Percentiles rank a stretch among this genome's conserved stretches.
Conservation (phyloP, 140 eudicot genomes). For the Senecio squalidus region DNA sequence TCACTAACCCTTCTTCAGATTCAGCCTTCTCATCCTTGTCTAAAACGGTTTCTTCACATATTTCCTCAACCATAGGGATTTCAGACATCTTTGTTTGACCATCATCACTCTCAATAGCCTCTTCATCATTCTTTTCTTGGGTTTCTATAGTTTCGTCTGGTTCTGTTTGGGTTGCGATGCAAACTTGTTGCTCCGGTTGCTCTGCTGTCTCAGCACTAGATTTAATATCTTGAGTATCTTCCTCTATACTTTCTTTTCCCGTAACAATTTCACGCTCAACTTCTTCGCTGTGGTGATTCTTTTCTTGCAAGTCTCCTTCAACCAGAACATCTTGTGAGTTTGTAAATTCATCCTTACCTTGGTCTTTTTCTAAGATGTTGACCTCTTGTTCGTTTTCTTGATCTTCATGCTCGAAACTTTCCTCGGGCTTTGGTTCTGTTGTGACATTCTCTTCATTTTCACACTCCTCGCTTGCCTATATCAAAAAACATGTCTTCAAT, state of each 20-base stretch:
- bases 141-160: slow-evolving; percentile 5
- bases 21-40: slow-evolving; percentile 3
- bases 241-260: not conserved
- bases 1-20: slow-evolving; percentile 10
- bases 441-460: slow-evolving; percentile 13
- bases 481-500: not conserved
- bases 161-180: slow-evolving; percentile 11
- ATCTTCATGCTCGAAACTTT: slow-evolving; percentile 4
- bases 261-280: not conserved
- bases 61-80: not conserved
- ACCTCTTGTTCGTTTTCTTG: not conserved
- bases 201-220: slow-evolving; percentile 7
- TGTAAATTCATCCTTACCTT: slow-evolving; percentile 4
- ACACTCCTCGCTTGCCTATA: slow-evolving; percentile 17
- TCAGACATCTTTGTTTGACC: not conserved
- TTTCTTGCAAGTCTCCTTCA: not conserved
- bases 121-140: slow-evolving; percentile 9
- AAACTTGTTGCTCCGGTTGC: slow-evolving; percentile 1
- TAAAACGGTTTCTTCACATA: not conserved
- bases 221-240: slow-evolving; percentile 13
- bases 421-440: slow-evolving; percentile 1
- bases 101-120: not conserved
- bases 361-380: slow-evolving; percentile 3
- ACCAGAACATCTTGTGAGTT: not conserved
- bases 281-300: not conserved